Conservation (phyloP, 2,329 filamentous ascomycete genomes). For the Remersonia thermophila region DNA sequence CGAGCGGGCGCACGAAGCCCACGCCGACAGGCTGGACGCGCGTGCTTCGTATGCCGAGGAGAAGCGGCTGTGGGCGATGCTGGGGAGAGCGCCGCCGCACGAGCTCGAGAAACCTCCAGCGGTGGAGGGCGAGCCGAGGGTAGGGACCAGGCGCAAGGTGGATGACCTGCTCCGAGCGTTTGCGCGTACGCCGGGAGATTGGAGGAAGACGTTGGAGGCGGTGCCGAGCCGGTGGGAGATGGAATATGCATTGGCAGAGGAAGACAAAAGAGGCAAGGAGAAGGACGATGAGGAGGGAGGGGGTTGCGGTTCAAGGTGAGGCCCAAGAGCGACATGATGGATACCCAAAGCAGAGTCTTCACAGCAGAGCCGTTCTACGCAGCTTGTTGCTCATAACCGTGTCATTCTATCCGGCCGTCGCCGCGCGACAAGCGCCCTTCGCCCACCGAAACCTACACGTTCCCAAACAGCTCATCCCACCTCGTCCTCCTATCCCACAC, state of each 20-base stretch:
- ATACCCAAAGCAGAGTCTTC: constrained; percentile 1
- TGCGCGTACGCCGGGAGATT: constrained; percentile 25
- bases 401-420: too few relatives aligned
- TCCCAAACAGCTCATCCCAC: constrained; percentile 44
- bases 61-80: constrained; percentile 31
- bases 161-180: constrained; percentile 21
- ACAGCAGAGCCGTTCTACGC: too few relatives aligned
- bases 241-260: constrained; percentile 7
- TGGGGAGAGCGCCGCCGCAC: constrained; percentile 28
- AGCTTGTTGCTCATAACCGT: too few relatives aligned
- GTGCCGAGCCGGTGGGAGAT: constrained; percentile 32
- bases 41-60: constrained; percentile 31
- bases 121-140: constrained; percentile 17
- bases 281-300: constrained; percentile 1
- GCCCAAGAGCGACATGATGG: too few relatives aligned
- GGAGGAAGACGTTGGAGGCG: constrained; percentile 27
- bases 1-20: constrained; percentile 31
- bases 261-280: background rate
- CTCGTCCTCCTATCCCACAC: constrained; percentile 46
- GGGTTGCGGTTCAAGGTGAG: too few relatives aligned
- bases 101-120: constrained; percentile 20
- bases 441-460: constrained; percentile 28
- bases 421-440: too few relatives aligned
- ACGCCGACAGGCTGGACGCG: constrained; percentile 32
- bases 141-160: constrained; percentile 13